phyloP scores from a whole-genome alignment of 2,329 filamentous ascomycete genomes.

The Diplocarpon mali region DNA sequence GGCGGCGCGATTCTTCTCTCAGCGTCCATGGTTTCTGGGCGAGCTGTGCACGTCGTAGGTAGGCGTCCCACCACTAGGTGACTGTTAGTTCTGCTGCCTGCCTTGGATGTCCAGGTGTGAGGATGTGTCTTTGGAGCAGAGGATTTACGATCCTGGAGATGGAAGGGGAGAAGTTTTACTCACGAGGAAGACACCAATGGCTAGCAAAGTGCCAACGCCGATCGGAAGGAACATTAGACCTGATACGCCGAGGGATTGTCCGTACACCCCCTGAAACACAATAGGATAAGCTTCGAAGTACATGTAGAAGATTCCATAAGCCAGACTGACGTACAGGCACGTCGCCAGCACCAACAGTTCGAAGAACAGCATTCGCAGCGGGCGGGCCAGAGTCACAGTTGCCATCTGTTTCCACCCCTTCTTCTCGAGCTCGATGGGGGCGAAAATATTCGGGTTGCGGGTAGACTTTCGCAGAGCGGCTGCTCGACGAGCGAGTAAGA shows the following conservation, averaged over 20 bases:
- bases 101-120: no score
- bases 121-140: no score
- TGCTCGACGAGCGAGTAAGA: conserved; percentile 49
- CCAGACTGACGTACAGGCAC: conserved; percentile 48
- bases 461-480: conserved; percentile 46
- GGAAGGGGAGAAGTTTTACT: no score
- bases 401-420: conserved; percentile 37
- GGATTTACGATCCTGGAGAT: no score
- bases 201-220: conserved; percentile 37
- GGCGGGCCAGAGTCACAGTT: conserved; percentile 49
- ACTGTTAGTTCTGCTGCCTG: no score
- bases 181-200: conserved; percentile 34
- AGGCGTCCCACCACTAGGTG: conserved; percentile 36
- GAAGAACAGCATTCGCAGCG: conserved; percentile 45
- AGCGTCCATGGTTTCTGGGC: conserved; percentile 34
- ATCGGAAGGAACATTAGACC: conserved; percentile 52
- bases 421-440: conserved; percentile 54
- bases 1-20: conserved; percentile 41
- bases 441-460: conserved; percentile 42
- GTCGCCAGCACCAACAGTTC: conserved; percentile 53
- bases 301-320: conserved; percentile 51
- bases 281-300: conserved; percentile 57
- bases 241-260: conserved; percentile 45
- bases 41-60: conserved; percentile 38
- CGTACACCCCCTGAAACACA: conserved; percentile 48